Conservation (phyloP, 208 protist species). For the Leishmania tarentolae region DNA sequence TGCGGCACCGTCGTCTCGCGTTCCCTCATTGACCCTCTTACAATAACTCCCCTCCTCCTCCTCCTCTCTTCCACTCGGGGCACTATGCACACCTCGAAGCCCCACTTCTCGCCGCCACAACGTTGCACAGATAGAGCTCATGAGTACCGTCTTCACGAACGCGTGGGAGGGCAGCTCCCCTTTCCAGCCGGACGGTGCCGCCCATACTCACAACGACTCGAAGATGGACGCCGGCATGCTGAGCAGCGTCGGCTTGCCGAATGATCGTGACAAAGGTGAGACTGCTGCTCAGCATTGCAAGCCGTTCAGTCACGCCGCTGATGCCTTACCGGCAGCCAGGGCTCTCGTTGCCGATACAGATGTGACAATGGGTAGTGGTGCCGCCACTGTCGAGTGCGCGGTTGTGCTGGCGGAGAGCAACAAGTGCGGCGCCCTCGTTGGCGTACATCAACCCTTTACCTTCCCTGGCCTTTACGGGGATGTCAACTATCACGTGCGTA, state of each 20-base stretch:
- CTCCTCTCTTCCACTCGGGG: background rate
- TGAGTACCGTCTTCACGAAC: conserved; percentile 17
- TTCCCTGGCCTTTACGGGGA: conserved; percentile 65
- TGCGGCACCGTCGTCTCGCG: background rate
- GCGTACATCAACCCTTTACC: background rate
- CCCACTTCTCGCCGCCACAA: background rate
- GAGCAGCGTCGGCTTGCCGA: background rate
- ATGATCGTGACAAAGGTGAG: background rate
- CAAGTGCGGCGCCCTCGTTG: conserved; percentile 1
- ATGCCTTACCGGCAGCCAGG: background rate
- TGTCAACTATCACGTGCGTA: conserved; percentile 63
- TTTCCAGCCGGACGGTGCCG: conserved; percentile 3
- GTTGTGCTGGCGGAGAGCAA: background rate
- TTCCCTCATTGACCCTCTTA: background rate
- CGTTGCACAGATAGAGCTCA: background rate
- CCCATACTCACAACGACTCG: background rate
- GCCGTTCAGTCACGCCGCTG: background rate
- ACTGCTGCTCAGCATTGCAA: background rate
- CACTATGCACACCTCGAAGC: background rate
- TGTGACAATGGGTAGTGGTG: background rate
- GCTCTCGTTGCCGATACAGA: background rate
- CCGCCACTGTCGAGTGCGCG: background rate
- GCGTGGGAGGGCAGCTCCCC: conserved; percentile 18
- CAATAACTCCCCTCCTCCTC: background rate
- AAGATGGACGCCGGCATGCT: background rate